These are phyloP conservation scores for Penicillium coffeae DNA, from an alignment of 495 filamentous ascomycete species.

Conservation along the genomic window DNA sequence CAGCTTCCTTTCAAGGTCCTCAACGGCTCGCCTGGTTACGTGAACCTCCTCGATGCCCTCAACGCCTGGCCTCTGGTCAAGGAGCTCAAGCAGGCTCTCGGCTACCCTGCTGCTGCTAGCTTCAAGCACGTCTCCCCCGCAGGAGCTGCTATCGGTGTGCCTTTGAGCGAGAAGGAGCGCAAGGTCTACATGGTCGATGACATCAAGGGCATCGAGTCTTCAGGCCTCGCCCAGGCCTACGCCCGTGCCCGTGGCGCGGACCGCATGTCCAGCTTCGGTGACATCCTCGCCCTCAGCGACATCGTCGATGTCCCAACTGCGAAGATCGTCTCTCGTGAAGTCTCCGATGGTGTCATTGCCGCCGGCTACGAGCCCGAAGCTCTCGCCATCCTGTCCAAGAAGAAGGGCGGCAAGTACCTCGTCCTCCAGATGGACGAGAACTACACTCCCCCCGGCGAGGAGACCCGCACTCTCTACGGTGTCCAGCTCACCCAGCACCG, in stretches of 20 bases:
- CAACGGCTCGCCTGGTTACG: conserved; percentile 88
- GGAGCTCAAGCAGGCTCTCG: conserved; percentile 85
- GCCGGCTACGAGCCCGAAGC: conserved; percentile 80
- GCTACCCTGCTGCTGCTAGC: conserved; percentile 87
- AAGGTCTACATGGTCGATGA: conserved; percentile 99
- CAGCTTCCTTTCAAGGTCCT: conserved; percentile 94
- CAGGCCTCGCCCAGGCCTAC: conserved; percentile 86
- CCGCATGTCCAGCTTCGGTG: conserved; percentile 95
- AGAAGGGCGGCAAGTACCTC: conserved; percentile 96
- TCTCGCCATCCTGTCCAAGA: conserved; percentile 89
- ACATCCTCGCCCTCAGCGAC: conserved; percentile 90
- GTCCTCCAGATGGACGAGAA: conserved; percentile 90
- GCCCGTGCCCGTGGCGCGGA: conserved; percentile 92
- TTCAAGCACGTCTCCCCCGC: conserved; percentile 99
- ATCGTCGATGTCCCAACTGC: conserved; percentile 86
- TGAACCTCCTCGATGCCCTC: conserved; percentile 93
- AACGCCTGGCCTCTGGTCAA: conserved; percentile 97
- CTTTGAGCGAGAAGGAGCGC: conserved; percentile 78
- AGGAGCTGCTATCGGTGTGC: conserved; percentile 88
- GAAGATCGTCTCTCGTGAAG: conserved; percentile 95
- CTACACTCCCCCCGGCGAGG: conserved; percentile 71
- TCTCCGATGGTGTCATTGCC: conserved; percentile 94
- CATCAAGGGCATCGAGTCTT: conserved; percentile 80
- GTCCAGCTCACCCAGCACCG: conserved; percentile 81
- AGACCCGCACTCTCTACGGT: conserved; percentile 84